phyloP scores from a whole-genome alignment of 176 grass and related monocot species.

The Oryza meyeriana region DNA sequence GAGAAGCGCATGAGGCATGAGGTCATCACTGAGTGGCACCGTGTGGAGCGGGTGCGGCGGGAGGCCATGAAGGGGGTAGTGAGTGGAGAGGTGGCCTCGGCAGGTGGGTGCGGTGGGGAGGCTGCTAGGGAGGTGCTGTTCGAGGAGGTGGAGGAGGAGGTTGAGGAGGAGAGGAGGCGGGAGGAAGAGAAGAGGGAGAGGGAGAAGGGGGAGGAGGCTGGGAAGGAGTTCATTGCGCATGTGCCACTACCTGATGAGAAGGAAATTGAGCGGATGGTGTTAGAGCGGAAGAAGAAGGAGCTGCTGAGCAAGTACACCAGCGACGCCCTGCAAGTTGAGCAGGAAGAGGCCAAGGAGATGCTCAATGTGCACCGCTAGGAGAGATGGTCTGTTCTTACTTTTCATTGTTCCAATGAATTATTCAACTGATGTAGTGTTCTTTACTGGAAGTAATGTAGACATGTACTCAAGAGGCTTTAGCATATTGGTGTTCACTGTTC shows the following conservation, averaged over 20 bases:
- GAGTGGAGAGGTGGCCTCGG: slow-evolving; percentile 68
- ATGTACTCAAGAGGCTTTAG: neutral
- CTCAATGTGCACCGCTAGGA: slow-evolving; percentile 80
- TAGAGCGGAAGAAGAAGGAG: slow-evolving; percentile 93
- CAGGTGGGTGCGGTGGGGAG: slow-evolving; percentile 41
- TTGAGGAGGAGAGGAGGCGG: slow-evolving; percentile 83
- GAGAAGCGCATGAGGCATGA: slow-evolving; percentile 65
- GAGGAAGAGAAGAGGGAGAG: slow-evolving; percentile 64
- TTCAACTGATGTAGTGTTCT: slow-evolving; percentile 4
- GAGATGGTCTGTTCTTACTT: slow-evolving; percentile 34
- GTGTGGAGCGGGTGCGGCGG: slow-evolving; percentile 63
- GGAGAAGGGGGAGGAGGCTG: slow-evolving; percentile 48
- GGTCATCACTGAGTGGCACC: slow-evolving; percentile 59
- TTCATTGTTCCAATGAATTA: slow-evolving; percentile 1
- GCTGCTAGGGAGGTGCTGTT: slow-evolving; percentile 66
- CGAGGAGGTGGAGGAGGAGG: slow-evolving; percentile 90
- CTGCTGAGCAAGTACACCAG: slow-evolving; percentile 89
- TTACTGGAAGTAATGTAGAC: slow-evolving; percentile 13
- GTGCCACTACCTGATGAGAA: slow-evolving; percentile 87
- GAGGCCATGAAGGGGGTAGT: slow-evolving; percentile 85
- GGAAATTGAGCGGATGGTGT: slow-evolving; percentile 91
- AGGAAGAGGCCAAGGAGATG: slow-evolving; percentile 92
- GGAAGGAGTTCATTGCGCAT: slow-evolving; percentile 81
- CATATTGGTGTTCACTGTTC: neutral
- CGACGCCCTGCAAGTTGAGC: slow-evolving; percentile 58